Conservation (phyloP, 768 basidiomycete species). For the Tylopilus sp. region DNA sequence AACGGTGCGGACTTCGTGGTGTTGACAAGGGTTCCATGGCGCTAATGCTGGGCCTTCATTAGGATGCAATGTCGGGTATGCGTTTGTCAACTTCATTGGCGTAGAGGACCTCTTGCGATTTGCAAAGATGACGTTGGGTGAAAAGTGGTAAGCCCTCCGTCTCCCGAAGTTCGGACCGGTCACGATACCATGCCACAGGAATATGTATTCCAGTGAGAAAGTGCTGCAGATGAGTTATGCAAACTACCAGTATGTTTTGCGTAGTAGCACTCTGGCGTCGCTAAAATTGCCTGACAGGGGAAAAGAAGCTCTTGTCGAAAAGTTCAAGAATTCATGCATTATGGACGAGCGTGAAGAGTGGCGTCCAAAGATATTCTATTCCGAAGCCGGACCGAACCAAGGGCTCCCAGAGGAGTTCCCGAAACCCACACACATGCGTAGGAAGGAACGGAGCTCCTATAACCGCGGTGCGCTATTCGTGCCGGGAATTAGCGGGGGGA, state of each 20-base stretch:
- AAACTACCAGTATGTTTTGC: slow-evolving; percentile 75
- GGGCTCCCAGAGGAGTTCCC: slow-evolving; percentile 82
- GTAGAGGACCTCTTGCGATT: slow-evolving; percentile 76
- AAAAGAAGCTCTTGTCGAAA: slow-evolving; percentile 86
- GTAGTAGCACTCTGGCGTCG: slow-evolving; percentile 1
- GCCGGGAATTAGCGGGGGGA: slow-evolving; percentile 35
- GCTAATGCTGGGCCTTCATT: slow-evolving; percentile 2
- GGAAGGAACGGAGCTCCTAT: slow-evolving; percentile 79
- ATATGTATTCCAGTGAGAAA: slow-evolving; percentile 90
- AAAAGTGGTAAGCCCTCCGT: slow-evolving; percentile 62
- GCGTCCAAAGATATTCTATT: slow-evolving; percentile 84
- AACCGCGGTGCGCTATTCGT: slow-evolving; percentile 74
- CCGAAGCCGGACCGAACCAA: slow-evolving; percentile 62
- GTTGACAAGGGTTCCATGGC: not conserved
- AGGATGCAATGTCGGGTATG: slow-evolving; percentile 81
- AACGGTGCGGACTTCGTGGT: slow-evolving; percentile 49
- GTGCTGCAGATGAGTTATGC: slow-evolving; percentile 90
- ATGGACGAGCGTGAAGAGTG: slow-evolving; percentile 85
- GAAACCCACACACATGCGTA: slow-evolving; percentile 71
- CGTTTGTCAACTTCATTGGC: slow-evolving; percentile 86
- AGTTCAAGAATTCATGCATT: slow-evolving; percentile 88
- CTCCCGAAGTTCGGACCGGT: not conserved
- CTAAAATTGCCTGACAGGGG: slow-evolving; percentile 46
- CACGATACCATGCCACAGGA: slow-evolving; percentile 46
- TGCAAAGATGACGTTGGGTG: slow-evolving; percentile 68